These are phyloP conservation scores for Rhodotorula sp. DNA, from an alignment of 1,284 basidiomycete species.

Conservation along the genomic window DNA sequence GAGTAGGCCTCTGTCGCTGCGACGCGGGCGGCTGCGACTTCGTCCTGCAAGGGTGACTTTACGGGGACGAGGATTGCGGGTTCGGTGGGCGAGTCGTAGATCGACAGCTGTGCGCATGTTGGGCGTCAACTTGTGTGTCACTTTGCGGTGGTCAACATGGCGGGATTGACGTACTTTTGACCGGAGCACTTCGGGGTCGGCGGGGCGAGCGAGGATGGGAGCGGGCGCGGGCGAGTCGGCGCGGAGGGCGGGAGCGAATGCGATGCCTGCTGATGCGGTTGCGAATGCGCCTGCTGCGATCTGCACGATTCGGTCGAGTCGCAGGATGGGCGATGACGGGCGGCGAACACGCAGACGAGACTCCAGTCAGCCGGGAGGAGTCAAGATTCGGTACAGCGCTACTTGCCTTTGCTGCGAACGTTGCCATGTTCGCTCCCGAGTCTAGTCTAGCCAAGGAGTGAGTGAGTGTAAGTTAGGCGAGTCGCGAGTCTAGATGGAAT, in stretches of 20 bases:
- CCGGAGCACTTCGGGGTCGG: constrained; percentile 4
- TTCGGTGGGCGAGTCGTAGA: constrained; percentile 59
- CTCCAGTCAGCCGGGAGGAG: too few species aligned
- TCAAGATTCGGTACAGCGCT: too few species aligned
- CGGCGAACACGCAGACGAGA: too few species aligned
- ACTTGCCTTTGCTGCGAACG: too few species aligned
- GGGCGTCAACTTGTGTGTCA: background rate
- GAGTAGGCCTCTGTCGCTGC: constrained; percentile 58
- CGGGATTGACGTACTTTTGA: background rate
- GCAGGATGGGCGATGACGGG: too few species aligned
- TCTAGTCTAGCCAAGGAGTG: too few species aligned
- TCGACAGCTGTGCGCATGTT: constrained; percentile 61
- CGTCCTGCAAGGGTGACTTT: constrained; percentile 68
- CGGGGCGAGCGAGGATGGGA: constrained; percentile 1
- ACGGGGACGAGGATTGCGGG: constrained; percentile 65
- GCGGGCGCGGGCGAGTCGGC: background rate
- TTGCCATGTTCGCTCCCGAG: too few species aligned
- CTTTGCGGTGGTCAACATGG: too few species aligned
- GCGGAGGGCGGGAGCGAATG: background rate
- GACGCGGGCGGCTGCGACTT: constrained; percentile 65
- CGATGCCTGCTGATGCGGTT: background rate
- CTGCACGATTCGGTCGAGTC: background rate
- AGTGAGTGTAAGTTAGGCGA: too few species aligned
- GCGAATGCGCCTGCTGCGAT: constrained; percentile 5
- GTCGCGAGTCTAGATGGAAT: too few species aligned